Evolutionary conservation across 306 rosid genomes (phyloP).

Genomic region (Biancaea sappan): DNA sequence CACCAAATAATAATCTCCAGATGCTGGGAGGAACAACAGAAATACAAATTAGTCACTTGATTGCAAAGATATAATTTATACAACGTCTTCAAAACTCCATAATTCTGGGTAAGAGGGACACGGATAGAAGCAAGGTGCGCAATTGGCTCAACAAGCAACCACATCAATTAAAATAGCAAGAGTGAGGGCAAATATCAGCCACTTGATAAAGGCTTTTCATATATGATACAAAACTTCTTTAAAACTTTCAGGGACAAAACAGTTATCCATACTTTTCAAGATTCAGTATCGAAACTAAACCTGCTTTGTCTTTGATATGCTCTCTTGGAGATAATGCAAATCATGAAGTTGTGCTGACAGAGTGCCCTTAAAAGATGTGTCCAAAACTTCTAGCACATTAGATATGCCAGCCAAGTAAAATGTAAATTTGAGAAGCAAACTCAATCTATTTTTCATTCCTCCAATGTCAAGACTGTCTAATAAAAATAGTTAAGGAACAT

Average conservation of each 20-base stretch:
- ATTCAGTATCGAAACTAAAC: conserved; percentile 41
- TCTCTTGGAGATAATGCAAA: conserved; percentile 83
- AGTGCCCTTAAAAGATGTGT: conserved; percentile 83
- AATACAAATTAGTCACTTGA: conserved; percentile 17
- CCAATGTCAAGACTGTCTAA: conserved; percentile 65
- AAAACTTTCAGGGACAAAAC: not conserved
- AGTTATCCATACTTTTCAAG: not conserved
- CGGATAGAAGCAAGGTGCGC: conserved; percentile 14
- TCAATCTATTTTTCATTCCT: conserved; percentile 58
- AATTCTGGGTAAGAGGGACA: not conserved
- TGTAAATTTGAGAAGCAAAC: conserved; percentile 69
- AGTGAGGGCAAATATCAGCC: conserved; percentile 20
- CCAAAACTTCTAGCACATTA: conserved; percentile 87
- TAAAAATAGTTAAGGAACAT: conserved; percentile 43
- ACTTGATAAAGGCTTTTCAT: not conserved
- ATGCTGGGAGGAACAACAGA: conserved; percentile 64
- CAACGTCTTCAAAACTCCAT: conserved; percentile 14
- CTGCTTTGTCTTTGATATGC: conserved; percentile 85
- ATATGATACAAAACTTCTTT: not conserved
- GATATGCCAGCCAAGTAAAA: conserved; percentile 75
- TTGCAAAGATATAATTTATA: conserved; percentile 15
- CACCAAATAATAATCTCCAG: conserved; percentile 93
- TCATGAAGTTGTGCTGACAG: conserved; percentile 84
- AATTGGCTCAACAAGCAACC: conserved; percentile 19
- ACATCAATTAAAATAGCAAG: not conserved